Evolutionary conservation across 2,329 filamentous ascomycete genomes (phyloP).

Genomic region (Hypoxylon sp.): DNA sequence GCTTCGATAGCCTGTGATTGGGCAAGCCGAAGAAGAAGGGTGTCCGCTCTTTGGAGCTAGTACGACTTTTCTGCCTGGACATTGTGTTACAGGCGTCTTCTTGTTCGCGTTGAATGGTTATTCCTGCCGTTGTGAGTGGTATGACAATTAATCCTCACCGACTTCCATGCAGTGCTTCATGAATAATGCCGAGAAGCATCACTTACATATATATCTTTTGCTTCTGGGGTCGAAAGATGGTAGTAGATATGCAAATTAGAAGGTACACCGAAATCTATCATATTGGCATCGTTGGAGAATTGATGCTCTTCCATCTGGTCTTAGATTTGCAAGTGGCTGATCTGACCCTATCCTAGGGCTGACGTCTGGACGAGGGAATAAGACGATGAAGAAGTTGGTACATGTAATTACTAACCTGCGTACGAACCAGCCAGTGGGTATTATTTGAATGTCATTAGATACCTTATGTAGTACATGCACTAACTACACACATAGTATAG

Average conservation of each 20-base stretch:
- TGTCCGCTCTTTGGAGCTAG: slow-evolving; percentile 34
- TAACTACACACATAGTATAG: too few relatives aligned
- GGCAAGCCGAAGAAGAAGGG: slow-evolving; percentile 28
- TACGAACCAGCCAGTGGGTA: slow-evolving; percentile 3
- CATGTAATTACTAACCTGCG: background rate
- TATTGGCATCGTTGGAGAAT: slow-evolving; percentile 7
- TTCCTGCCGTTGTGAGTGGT: slow-evolving; percentile 1
- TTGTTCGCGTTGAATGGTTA: slow-evolving; percentile 23
- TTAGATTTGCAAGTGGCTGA: slow-evolving; percentile 28
- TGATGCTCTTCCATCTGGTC: slow-evolving; percentile 24
- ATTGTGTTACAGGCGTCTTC: slow-evolving; percentile 26
- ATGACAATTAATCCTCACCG: slow-evolving; percentile 18
- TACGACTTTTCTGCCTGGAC: slow-evolving; percentile 17
- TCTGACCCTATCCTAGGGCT: slow-evolving; percentile 22
- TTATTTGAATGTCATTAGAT: background rate
- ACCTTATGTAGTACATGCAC: too few relatives aligned
- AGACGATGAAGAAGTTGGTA: slow-evolving; percentile 6
- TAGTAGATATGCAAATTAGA: background rate
- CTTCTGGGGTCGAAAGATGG: background rate
- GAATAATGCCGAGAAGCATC: background rate
- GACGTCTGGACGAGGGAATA: slow-evolving; percentile 11
- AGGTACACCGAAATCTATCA: slow-evolving; percentile 15
- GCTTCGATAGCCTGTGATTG: slow-evolving; percentile 36
- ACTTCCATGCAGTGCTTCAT: slow-evolving; percentile 8
- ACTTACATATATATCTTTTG: background rate